Conservation (phyloP, 2,329 filamentous ascomycete genomes). For the Chrysoporthe puriensis region DNA sequence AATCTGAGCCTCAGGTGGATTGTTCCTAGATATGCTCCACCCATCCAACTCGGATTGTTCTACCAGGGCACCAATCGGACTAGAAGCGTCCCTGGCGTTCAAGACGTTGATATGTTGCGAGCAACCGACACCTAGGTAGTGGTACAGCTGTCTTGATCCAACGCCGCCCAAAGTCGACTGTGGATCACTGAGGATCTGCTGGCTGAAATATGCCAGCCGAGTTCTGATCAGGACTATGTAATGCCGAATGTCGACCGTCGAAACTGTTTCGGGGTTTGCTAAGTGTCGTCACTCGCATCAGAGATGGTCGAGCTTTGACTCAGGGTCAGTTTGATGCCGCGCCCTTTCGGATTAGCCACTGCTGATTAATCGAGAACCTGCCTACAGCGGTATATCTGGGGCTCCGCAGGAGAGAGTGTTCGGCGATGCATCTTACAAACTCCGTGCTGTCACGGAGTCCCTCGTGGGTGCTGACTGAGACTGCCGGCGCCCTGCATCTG, state of each 20-base stretch:
- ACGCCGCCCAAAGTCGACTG: background rate
- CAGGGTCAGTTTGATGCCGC: background rate
- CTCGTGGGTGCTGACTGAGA: background rate
- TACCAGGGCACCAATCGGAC: background rate
- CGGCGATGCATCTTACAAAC: background rate
- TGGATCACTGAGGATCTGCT: background rate
- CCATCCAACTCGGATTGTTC: background rate
- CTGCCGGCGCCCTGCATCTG: background rate
- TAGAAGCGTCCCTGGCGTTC: background rate
- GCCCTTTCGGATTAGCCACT: background rate
- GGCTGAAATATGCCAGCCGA: background rate
- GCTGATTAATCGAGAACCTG: slow-evolving; percentile 1
- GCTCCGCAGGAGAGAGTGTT: background rate
- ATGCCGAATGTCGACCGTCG: background rate
- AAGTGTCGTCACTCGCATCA: background rate
- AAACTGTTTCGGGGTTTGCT: background rate
- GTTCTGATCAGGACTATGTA: background rate
- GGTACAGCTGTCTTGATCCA: background rate
- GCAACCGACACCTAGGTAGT: background rate
- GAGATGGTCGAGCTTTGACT: background rate
- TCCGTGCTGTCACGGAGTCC: background rate
- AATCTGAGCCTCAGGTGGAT: background rate
- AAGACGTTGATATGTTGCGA: background rate
- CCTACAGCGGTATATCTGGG: background rate
- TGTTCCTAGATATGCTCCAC: background rate